phyloP scores from a whole-genome alignment of 345 rosid genomes.

The Iberis pinnata region DNA sequence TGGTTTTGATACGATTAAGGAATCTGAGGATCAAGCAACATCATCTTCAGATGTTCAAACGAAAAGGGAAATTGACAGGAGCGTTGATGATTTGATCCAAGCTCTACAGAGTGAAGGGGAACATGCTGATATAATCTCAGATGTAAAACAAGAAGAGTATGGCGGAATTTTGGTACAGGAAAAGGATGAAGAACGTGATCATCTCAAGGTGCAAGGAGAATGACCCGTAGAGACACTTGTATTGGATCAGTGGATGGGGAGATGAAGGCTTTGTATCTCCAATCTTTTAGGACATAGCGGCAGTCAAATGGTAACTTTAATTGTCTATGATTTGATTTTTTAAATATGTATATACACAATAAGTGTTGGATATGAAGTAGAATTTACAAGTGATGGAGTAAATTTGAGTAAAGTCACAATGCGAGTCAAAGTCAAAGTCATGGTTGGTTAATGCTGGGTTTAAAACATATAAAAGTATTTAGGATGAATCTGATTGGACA shows the following conservation, averaged over 20 bases:
- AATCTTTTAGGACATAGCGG: not conserved
- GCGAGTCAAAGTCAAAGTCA: too few relatives aligned
- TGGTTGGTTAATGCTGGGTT: too few relatives aligned
- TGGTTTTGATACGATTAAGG: conserved; percentile 11
- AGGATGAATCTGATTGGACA: too few relatives aligned
- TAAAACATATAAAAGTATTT: too few relatives aligned
- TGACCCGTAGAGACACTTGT: not conserved
- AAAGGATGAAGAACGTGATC: conserved; percentile 16
- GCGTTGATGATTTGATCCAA: conserved; percentile 30
- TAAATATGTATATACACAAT: too few relatives aligned
- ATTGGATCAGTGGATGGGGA: not conserved
- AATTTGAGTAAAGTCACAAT: too few relatives aligned
- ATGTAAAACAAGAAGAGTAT: conserved; percentile 21
- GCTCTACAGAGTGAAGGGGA: conserved; percentile 24
- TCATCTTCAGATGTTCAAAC: conserved; percentile 10
- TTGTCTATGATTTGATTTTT: too few relatives aligned
- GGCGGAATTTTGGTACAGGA: not conserved
- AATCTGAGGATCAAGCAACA: conserved; percentile 15
- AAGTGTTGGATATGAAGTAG: too few relatives aligned
- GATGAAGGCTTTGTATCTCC: conserved; percentile 7
- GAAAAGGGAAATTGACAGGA: conserved; percentile 20
- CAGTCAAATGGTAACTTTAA: not conserved
- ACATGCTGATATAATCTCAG: conserved; percentile 13
- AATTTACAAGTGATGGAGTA: too few relatives aligned
- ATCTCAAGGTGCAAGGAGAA: conserved; percentile 9